Conservation (phyloP, 371 early-diverging fungal genomes). For the Apophysomyces variabilis region DNA sequence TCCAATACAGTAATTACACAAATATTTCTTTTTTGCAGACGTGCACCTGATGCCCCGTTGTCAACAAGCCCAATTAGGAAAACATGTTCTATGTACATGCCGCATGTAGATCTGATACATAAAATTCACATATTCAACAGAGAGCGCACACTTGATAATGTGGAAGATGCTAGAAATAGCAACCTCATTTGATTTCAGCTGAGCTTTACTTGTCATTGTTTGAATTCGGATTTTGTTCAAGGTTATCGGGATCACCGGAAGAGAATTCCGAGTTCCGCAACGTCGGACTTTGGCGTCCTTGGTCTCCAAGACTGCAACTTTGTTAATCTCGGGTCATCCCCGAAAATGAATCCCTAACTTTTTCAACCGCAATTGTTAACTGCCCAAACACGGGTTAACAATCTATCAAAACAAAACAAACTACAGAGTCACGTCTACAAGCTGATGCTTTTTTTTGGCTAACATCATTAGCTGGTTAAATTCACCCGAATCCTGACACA, state of each 20-base stretch:
- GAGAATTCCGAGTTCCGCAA: background rate
- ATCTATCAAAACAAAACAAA: too few species aligned
- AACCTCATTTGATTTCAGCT: too few species aligned
- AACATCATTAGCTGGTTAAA: background rate
- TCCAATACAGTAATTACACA: too few species aligned
- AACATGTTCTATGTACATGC: background rate
- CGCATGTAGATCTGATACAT: background rate
- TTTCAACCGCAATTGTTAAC: background rate
- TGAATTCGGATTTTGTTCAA: background rate
- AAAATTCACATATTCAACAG: background rate
- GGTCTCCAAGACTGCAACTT: background rate
- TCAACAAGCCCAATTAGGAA: background rate
- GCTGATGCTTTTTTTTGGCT: constrained; percentile 3
- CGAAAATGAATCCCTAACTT: background rate
- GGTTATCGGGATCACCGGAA: constrained; percentile 8
- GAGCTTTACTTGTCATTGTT: too few species aligned
- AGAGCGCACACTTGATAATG: too few species aligned
- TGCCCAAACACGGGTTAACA: background rate
- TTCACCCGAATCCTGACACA: constrained; percentile 57
- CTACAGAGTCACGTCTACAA: background rate
- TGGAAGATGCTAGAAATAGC: too few species aligned
- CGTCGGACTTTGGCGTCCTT: background rate
- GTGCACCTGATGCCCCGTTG: background rate
- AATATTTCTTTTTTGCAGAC: background rate
- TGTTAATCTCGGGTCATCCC: background rate